Percentiles rank a stretch among this genome's conserved stretches.
Conservation (phyloP, 257 asterid species). For the Fraxinus cuspidata region DNA sequence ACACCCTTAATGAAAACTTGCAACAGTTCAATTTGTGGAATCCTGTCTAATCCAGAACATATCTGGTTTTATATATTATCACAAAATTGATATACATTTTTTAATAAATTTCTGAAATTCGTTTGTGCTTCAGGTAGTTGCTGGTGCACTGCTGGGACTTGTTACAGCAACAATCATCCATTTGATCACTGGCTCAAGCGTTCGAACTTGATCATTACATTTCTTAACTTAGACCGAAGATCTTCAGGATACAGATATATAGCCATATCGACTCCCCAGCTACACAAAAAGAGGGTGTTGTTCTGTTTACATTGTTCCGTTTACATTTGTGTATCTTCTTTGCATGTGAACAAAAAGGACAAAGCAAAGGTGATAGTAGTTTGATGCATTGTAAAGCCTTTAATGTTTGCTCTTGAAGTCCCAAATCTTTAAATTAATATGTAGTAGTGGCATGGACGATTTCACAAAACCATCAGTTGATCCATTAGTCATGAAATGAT, state of each 20-base stretch:
- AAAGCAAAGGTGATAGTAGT: not conserved
- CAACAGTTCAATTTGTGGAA: not conserved
- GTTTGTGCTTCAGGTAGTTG: slow-evolving; percentile 57
- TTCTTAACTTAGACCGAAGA: not conserved
- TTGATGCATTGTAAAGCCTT: too few species aligned
- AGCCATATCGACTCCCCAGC: not conserved
- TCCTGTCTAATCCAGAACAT: not conserved
- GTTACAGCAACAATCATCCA: slow-evolving; percentile 45
- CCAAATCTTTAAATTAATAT: too few species aligned
- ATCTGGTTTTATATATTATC: not conserved
- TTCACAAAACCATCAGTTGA: too few species aligned
- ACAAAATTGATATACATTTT: not conserved
- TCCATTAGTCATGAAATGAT: too few species aligned
- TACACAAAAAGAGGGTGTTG: slow-evolving; percentile 14
- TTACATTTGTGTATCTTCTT: too few species aligned
- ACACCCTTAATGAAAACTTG: not conserved
- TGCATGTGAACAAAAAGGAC: too few species aligned
- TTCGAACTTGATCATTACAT: slow-evolving; percentile 34
- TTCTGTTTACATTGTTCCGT: not conserved
- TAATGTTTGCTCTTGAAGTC: too few species aligned
- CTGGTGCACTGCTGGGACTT: slow-evolving; percentile 70
- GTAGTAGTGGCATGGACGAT: too few species aligned
- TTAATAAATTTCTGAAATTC: not conserved
- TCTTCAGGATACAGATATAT: not conserved
- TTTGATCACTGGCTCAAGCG: slow-evolving; percentile 36